Evolutionary conservation across 345 rosid species (phyloP), one percentile per base, ranked within the genome.

Genomic region (Linum trigynum): DNA sequence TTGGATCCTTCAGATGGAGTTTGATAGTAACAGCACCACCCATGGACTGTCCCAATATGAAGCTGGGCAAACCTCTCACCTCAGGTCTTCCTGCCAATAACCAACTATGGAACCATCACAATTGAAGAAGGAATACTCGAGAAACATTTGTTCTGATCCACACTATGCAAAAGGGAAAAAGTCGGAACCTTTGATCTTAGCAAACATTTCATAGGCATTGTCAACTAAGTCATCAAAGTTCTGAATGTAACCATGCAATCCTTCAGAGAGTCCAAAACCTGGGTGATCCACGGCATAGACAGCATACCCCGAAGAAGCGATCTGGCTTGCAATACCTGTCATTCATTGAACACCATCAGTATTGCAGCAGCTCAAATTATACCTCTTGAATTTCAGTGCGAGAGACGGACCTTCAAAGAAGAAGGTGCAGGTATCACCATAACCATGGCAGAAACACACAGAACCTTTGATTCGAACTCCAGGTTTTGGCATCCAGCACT

Each of bases 371-470:
- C 36, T n/a, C 59, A 15, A 32, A n/a, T 11, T 56, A 56, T n/a
- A 16, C 16, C 8, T 37, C 61, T 1, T n/a, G 38, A 9, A 17
- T 0, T 0, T 48, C 3, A 48, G 38, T n/a, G 23, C 15, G 59
- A 57, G 38, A 57, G 64, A 67, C 94, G 3, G 68, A 92, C 98
- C 98, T 84, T 92, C 97, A 59, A 89, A 89, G 86, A 92, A 87
- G 87, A 92, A 92, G 67, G 98, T 92, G 85, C 98, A 92, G 60
- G 97, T 89, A 71, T 91, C 96, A 39, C 98, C 98, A 80, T 92
- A 92, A 10, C 98, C 98, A 85, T 92, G 98, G 74, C 88, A 82
- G 57, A 89, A 83, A 65, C 67, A 90, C 66, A 92, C 72, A 32
- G 75, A 80, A 61, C 95, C 98, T 79, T 89, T 89, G 32, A 86